phyloP scores from a whole-genome alignment of 306 rosid species.

The Dryas octopetala region DNA sequence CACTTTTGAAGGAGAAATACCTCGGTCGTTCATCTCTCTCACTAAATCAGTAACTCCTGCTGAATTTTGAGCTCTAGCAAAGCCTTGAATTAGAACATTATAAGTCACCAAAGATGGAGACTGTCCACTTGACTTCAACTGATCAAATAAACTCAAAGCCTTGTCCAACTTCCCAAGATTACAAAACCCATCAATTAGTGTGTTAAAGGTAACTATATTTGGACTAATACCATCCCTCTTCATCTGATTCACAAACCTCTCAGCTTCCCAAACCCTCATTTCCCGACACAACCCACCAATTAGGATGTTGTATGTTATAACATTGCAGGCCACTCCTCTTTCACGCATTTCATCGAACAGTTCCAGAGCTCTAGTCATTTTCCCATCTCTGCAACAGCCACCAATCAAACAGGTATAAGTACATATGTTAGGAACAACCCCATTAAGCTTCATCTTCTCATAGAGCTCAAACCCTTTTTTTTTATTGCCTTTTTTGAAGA shows the following conservation, averaged over 20 bases:
- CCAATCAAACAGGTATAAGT: constrained; percentile 56
- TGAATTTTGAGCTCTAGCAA: constrained; percentile 47
- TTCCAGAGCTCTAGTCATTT: constrained; percentile 42
- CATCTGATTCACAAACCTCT: constrained; percentile 49
- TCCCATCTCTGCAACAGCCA: constrained; percentile 51
- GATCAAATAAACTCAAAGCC: constrained; percentile 55
- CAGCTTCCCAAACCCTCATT: constrained; percentile 47
- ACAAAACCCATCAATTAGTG: constrained; percentile 64
- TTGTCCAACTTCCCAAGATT: constrained; percentile 51
- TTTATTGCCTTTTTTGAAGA: constrained; percentile 66
- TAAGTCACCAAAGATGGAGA: constrained; percentile 68
- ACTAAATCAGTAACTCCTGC: constrained; percentile 43
- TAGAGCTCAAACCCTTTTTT: constrained; percentile 69
- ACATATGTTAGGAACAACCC: constrained; percentile 49
- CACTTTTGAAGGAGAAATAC: constrained; percentile 61
- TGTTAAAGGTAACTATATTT: constrained; percentile 56
- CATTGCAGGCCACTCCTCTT: constrained; percentile 52
- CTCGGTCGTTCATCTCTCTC: constrained; percentile 70
- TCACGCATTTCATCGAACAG: constrained; percentile 69
- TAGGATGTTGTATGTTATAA: constrained; percentile 56
- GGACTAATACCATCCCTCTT: constrained; percentile 49
- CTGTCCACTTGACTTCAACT: constrained; percentile 55
- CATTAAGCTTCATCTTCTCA: constrained; percentile 53
- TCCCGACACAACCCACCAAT: constrained; percentile 57
- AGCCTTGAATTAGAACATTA: constrained; percentile 61